Conservation (phyloP, 1,284 basidiomycete genomes). For the Ganoderma meredithae region DNA sequence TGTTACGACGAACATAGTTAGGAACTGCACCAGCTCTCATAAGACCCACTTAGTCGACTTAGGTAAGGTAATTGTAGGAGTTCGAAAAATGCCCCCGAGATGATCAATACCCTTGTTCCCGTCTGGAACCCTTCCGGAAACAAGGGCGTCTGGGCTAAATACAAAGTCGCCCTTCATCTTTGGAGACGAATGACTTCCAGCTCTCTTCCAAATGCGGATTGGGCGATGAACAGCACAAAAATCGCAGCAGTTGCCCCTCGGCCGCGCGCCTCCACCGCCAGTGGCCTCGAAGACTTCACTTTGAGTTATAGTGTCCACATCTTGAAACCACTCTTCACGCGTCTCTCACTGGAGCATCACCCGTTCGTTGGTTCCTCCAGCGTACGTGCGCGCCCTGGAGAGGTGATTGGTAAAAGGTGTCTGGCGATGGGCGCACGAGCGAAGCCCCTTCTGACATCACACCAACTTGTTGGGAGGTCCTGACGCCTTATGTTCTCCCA, state of each 20-base stretch:
- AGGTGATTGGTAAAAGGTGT: not conserved
- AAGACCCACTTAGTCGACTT: conserved; percentile 17
- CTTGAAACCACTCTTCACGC: conserved; percentile 23
- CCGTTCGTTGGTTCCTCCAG: conserved; percentile 10
- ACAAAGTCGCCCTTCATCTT: conserved; percentile 26
- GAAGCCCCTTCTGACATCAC: conserved; percentile 26
- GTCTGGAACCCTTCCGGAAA: conserved; percentile 19
- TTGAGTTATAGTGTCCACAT: conserved; percentile 27
- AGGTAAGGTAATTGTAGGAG: conserved; percentile 22
- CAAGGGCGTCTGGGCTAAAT: conserved; percentile 15
- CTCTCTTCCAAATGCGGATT: conserved; percentile 24
- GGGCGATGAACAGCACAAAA: conserved; percentile 15
- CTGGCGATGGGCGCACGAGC: conserved; percentile 13
- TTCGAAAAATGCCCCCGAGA: conserved; percentile 21
- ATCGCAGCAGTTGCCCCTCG: conserved; percentile 22
- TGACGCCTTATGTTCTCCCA: conserved; percentile 7
- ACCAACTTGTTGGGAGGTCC: not conserved
- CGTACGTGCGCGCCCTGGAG: conserved; percentile 18
- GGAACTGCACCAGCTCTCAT: conserved; percentile 8
- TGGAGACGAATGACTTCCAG: conserved; percentile 23
- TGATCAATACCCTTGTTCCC: conserved; percentile 30
- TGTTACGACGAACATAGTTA: conserved; percentile 24
- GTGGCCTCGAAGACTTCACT: conserved; percentile 30
- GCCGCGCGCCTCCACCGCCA: conserved; percentile 14
- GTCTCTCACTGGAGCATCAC: conserved; percentile 15